Base-by-base conservation (phyloP, 108 stramenopile genomes). In the Conticribra weissflogii region DNA sequence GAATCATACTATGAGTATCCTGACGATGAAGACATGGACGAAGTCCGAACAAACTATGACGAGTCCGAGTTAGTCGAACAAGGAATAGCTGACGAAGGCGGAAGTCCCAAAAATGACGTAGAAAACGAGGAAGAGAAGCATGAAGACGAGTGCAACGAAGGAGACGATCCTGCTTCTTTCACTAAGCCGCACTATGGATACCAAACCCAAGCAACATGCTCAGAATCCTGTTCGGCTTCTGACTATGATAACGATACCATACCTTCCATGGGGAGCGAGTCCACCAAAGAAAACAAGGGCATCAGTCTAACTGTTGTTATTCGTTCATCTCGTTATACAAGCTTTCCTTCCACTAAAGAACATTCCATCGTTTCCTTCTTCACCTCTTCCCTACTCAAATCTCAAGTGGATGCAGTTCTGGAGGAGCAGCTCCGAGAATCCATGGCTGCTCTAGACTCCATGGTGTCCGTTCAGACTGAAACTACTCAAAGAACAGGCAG, bases 331-430 rank as follows among this genome's bases (percentile, higher is more conserved):
- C 48, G 54, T 24, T 65, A 64, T 47, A 12, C 58, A 2, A 58
- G 48, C 23, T 68, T 78, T 57, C 76, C 76, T 2, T 70, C 68
- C 25, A 78, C 53, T 31, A 27, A 47, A 15, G 56, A 52, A 28
- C 76, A 78, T 22, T 68, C 76, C 33, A 68, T 56, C 44, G 31
- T 64, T 54, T 56, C 76, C 19, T 70, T 78, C 25, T 78, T 78
- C 29, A 58, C 54, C 33, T 68, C 68, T 15, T 64, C 55, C 8
- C 16, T 78, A 23, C 55, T 69, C 47, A 78, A 70, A 63, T 8
- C 41, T 23, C 68, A 70, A 60, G 53, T 78, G 24, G 76, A 70
- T 54, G 49, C 60, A 54, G 56, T 78, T 14, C 52, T 78, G 19
- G 48, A 70, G 18, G 76, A 70, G 50, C 76, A 78, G 22, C 46